Evolutionary conservation across 768 basidiomycete genomes (phyloP), one percentile per base, ranked within the genome.

Genomic region (Auricularia sp.): DNA sequence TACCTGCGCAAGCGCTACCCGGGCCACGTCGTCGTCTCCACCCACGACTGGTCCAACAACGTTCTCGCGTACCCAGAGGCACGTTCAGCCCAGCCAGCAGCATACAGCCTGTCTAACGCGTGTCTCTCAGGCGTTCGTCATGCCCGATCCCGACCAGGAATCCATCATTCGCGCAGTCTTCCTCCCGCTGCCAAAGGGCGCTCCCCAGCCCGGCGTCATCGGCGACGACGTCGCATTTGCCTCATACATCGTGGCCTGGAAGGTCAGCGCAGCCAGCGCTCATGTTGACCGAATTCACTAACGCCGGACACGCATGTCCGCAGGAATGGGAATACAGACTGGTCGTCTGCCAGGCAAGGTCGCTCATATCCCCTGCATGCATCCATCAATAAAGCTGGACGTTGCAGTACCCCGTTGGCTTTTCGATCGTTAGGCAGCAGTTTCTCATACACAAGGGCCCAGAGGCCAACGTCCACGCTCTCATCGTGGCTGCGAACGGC

Each of bases 381-480:
- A 29, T 29, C 65, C 16, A 45, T 65, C 63, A 34, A 51, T 51
- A 51, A 51, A 51, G 47, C 14, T 51, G 47, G 47, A 68, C 65
- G n/a, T 42, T 36, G 5, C 45, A 80, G 80, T 76, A 73, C 67
- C 73, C 71, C 18, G 58, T 65, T 3, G 70, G 69, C 1, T 68
- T 71, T 36, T 66, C 70, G 24, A 44, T 54, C 37, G 61, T 18
- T 39, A 75, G 70, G 0, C 75, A 79, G 45, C 75, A 77, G 61
- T 86, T 80, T 68, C 75, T 90, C 58, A 76, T 90, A 21, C 85
- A 89, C 69, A 77, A 88, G 62, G 88, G 87, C 7, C 70, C 69
- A 74, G 81, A 0, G 81, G 86, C 63, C 81, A 83, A 10, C 77
- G 77, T 2, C 73, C 78, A 10, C 80, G 83, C 80, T 3, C 76